phyloP scores from a whole-genome alignment of 331 rosid genomes.

The Ulmus americana region DNA sequence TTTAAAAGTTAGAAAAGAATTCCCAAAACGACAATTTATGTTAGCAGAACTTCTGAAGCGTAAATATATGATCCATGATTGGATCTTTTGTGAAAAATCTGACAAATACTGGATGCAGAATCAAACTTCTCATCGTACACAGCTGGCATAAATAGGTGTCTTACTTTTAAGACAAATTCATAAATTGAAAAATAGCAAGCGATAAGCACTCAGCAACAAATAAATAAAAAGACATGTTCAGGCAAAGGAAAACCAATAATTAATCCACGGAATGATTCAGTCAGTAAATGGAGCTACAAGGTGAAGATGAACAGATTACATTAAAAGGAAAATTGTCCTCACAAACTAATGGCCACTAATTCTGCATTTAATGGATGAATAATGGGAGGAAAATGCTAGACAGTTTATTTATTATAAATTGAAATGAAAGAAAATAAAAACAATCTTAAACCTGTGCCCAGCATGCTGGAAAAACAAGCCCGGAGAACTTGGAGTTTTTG shows the following conservation, averaged over 20 bases:
- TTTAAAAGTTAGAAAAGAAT: no score
- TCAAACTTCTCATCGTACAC: no score
- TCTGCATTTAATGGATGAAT: not conserved
- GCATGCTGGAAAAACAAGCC: constrained; percentile 98
- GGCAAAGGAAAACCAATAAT: not conserved
- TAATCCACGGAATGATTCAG: not conserved
- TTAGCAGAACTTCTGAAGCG: no score
- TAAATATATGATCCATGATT: no score
- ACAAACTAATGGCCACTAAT: not conserved
- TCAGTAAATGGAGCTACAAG: not conserved
- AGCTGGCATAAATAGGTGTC: no score
- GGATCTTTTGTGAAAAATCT: no score
- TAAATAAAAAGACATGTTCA: not conserved
- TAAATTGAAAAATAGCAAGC: not conserved
- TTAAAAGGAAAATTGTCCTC: not conserved
- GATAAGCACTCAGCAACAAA: not conserved
- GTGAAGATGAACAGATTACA: not conserved
- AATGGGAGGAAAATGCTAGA: not conserved
- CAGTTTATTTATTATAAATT: not conserved
- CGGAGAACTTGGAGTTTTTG: constrained; percentile 51
- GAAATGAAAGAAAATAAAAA: not conserved
- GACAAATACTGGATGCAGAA: no score
- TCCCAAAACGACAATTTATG: no score
- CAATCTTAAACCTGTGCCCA: constrained; percentile 79
- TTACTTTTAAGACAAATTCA: not conserved